These are phyloP conservation scores for Vitis riparia DNA, from an alignment of 164 flowering plant genomes.

Conservation along the genomic window DNA sequence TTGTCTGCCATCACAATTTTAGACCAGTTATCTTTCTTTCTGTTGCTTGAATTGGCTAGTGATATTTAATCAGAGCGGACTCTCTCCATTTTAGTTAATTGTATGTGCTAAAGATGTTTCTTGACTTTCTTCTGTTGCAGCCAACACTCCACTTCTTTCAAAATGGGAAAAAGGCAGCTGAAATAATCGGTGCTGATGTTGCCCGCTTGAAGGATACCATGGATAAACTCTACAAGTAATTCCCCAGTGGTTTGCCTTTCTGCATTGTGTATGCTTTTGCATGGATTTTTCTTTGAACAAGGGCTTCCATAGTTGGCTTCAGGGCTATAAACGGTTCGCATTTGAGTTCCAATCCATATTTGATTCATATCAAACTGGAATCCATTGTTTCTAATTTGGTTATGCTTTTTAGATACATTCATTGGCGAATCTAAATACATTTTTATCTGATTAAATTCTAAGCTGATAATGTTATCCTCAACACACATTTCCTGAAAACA, in stretches of 20 bases:
- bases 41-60: too few species aligned
- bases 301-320: not conserved
- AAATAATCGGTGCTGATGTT: constrained; percentile 63
- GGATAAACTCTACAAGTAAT: constrained; percentile 45
- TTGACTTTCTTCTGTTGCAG: constrained; percentile 31
- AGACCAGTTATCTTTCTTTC: too few species aligned
- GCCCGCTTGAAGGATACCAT: constrained; percentile 34
- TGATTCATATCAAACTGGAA: not conserved
- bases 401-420: too few species aligned
- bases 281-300: not conserved
- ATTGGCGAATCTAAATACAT: too few species aligned
- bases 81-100: too few species aligned
- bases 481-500: too few species aligned
- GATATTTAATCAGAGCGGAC: too few species aligned
- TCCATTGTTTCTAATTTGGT: too few species aligned
- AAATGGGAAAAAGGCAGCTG: constrained; percentile 47
- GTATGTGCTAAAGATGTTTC: not conserved
- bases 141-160: constrained; percentile 65
- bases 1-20: too few species aligned
- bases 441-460: too few species aligned
- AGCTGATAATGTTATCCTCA: too few species aligned
- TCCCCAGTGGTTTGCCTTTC: not conserved
- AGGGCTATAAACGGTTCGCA: not conserved
- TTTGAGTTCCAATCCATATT: not conserved
- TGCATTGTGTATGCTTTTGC: not conserved